phyloP scores from a whole-genome alignment of 768 basidiomycete genomes.

The Porpolomopsis calyptriformis region DNA sequence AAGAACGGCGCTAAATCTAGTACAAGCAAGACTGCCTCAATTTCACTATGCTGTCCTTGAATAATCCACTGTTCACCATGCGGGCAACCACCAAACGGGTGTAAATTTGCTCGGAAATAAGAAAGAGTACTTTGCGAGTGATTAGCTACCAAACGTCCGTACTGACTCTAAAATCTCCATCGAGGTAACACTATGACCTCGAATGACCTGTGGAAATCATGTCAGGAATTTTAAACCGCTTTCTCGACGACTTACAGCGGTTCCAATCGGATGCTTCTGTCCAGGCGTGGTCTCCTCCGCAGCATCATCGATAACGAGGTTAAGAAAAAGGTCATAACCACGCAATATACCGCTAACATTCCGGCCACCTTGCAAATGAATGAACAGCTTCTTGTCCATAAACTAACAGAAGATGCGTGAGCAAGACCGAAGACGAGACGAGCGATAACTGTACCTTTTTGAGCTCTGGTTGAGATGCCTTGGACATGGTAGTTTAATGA shows the following conservation, averaged over 20 bases:
- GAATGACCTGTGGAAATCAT: slow-evolving; percentile 60
- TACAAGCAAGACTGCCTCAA: no score
- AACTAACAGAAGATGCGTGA: slow-evolving; percentile 42
- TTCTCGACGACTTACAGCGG: slow-evolving; percentile 55
- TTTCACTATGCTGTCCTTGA: no score
- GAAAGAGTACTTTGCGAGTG: not conserved
- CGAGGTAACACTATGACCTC: slow-evolving; percentile 92
- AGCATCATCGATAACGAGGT: slow-evolving; percentile 94
- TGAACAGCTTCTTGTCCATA: slow-evolving; percentile 97
- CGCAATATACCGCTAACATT: slow-evolving; percentile 92
- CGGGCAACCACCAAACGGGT: no score
- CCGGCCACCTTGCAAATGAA: slow-evolving; percentile 89
- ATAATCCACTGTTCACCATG: no score
- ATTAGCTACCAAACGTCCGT: slow-evolving; percentile 14
- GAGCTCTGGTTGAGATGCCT: slow-evolving; percentile 92
- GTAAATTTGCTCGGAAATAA: no score
- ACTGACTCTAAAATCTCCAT: slow-evolving; percentile 80
- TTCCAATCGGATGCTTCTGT: slow-evolving; percentile 85
- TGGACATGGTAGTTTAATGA: slow-evolving; percentile 51
- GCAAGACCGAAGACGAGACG: not conserved
- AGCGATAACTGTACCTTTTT: slow-evolving; percentile 68
- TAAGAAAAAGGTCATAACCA: slow-evolving; percentile 98
- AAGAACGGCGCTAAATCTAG: no score
- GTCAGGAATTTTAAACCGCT: slow-evolving; percentile 7
- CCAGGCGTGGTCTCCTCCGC: slow-evolving; percentile 84